phyloP scores from a whole-genome alignment of 2,329 filamentous ascomycete species.

The Geoglossum cookeanum region DNA sequence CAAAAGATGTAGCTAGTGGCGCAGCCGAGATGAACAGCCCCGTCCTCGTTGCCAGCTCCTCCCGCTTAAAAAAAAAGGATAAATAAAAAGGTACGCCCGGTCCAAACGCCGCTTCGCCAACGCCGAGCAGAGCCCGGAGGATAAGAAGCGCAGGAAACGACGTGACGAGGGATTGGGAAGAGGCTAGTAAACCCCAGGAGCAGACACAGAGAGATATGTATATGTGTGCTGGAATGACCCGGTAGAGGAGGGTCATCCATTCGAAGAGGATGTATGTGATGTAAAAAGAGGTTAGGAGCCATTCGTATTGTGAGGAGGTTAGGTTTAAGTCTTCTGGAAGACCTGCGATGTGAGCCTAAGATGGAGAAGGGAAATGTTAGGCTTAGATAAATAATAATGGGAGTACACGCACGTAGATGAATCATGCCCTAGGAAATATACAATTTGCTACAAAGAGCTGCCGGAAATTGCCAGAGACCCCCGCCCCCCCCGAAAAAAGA shows the following conservation, averaged over 20 bases:
- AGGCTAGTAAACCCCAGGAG: slow-evolving; percentile 63
- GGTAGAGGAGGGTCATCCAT: slow-evolving; percentile 47
- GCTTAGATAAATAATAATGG: not conserved
- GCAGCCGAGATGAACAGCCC: slow-evolving; percentile 70
- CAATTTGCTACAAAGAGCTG: too few relatives aligned
- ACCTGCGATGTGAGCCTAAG: slow-evolving; percentile 29
- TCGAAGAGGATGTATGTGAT: slow-evolving; percentile 45
- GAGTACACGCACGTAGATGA: not conserved
- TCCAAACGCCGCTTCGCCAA: slow-evolving; percentile 41
- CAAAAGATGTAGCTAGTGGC: slow-evolving; percentile 44
- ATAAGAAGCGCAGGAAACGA: slow-evolving; percentile 34
- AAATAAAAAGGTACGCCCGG: slow-evolving; percentile 46
- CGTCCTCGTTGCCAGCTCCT: slow-evolving; percentile 67
- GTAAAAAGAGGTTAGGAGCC: slow-evolving; percentile 43
- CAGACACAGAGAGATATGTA: slow-evolving; percentile 38
- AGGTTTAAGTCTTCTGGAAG: slow-evolving; percentile 33
- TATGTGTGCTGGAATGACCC: slow-evolving; percentile 38
- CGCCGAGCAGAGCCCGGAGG: slow-evolving; percentile 27
- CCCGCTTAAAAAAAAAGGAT: slow-evolving; percentile 40
- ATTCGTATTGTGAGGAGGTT: slow-evolving; percentile 37
- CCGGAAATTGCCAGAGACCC: too few relatives aligned
- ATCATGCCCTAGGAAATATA: not conserved
- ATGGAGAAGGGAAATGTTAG: not conserved
- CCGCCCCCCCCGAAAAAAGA: too few relatives aligned
- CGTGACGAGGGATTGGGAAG: slow-evolving; percentile 46